phyloP scores from a whole-genome alignment of 73 alveolate species.

The Paramecium primaurelia region DNA sequence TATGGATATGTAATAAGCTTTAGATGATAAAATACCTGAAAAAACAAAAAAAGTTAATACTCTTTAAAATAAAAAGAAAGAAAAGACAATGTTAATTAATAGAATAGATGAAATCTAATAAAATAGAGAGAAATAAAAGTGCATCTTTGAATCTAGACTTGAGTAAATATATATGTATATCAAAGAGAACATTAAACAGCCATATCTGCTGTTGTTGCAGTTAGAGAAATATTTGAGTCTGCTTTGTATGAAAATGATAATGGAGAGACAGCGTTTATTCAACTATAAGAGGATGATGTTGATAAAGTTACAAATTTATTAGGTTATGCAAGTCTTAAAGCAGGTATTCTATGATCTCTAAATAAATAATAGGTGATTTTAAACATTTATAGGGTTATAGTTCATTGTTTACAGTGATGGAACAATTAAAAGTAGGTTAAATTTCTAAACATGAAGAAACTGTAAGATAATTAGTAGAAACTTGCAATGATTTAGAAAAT shows the following conservation, averaged over 20 bases:
- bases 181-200: slow-evolving; percentile 35
- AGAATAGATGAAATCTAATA: slow-evolving; percentile 25
- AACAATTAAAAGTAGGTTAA: not conserved
- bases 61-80: slow-evolving; percentile 2
- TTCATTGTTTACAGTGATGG: slow-evolving; percentile 20
- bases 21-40: slow-evolving; percentile 35
- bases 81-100: not conserved
- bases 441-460: slow-evolving; percentile 1
- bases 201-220: slow-evolving; percentile 30
- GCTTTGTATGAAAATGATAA: not conserved
- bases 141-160: slow-evolving; percentile 23
- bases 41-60: not conserved
- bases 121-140: not conserved
- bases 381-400: slow-evolving; percentile 23
- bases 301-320: not conserved
- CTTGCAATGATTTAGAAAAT: slow-evolving; percentile 10
- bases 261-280: not conserved
- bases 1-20: not conserved
- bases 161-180: not conserved
- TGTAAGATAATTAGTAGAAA: not conserved
- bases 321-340: slow-evolving; percentile 20
- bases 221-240: slow-evolving; percentile 18
- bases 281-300: not conserved
- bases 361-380: not conserved
- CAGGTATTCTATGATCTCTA: not conserved